Percentiles rank a stretch among this genome's conserved stretches.
Conservation (phyloP, 805 yeast species). For the Suhomyces vadensis region DNA sequence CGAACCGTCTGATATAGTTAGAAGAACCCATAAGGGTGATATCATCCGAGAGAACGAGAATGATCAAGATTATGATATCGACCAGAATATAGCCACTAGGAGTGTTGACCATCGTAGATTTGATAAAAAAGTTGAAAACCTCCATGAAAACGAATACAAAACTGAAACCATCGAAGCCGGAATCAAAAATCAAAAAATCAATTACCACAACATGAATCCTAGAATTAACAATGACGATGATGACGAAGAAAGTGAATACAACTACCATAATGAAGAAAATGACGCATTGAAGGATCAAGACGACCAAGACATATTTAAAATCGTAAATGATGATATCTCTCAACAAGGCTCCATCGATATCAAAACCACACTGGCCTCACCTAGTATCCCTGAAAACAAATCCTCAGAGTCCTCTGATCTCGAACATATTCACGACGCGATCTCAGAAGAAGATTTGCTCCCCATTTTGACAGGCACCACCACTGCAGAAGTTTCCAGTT, state of each 20-base stretch:
- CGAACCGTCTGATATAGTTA: constrained; percentile 56
- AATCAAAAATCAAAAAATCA: neutral
- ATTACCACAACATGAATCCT: constrained; percentile 23
- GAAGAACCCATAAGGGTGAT: constrained; percentile 87
- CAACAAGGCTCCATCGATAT: neutral
- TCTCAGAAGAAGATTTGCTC: constrained; percentile 5
- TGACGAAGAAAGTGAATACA: too few species aligned
- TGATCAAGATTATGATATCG: constrained; percentile 23
- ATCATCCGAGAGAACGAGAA: constrained; percentile 60
- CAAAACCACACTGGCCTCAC: constrained; percentile 1
- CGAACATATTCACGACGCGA: constrained; percentile 8
- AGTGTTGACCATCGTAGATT: constrained; percentile 41
- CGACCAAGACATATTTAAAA: too few species aligned
- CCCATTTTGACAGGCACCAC: constrained; percentile 5
- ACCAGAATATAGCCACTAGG: constrained; percentile 28
- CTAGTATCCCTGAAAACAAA: constrained; percentile 1
- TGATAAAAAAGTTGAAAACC: too few species aligned
- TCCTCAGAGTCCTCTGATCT: constrained; percentile 11
- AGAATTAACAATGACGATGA: constrained; percentile 28
- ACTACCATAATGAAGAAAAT: constrained; percentile 14
- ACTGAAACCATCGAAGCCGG: constrained; percentile 1
- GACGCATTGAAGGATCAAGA: constrained; percentile 10
- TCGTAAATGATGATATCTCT: constrained; percentile 5
- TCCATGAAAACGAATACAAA: neutral
- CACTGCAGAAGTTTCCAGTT: neutral